Percentiles rank a stretch among this genome's conserved stretches.
These are phyloP conservation scores for Nakaseomyces delphensis DNA, from an alignment of 1,139 yeast genomes.

Conservation along the genomic window DNA sequence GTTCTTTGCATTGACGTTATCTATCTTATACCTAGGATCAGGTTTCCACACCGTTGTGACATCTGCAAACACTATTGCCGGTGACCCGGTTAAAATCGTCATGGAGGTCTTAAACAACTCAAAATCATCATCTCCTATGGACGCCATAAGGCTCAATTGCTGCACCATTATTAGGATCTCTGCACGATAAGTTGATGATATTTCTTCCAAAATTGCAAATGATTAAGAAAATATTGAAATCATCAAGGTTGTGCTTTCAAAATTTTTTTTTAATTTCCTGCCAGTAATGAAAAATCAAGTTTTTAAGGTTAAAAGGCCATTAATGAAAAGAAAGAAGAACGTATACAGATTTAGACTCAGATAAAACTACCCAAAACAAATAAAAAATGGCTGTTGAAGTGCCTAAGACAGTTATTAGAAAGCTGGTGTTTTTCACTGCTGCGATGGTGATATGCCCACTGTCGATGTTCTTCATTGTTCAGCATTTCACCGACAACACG, in stretches of 20 bases:
- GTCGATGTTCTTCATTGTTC: constrained; percentile 58
- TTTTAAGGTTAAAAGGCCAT: no score
- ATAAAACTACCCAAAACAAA: no score
- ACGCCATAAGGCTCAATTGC: constrained; percentile 32
- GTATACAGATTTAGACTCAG: no score
- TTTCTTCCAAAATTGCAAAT: background rate
- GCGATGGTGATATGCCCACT: constrained; percentile 83
- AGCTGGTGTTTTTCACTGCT: constrained; percentile 76
- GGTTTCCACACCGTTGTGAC: constrained; percentile 31
- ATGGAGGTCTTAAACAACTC: constrained; percentile 31
- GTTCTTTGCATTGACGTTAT: constrained; percentile 24
- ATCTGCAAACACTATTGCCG: constrained; percentile 28
- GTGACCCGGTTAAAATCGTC: constrained; percentile 32
- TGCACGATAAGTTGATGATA: no score
- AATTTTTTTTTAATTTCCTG: no score
- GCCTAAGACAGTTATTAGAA: constrained; percentile 44
- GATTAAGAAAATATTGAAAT: no score
- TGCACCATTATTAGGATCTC: constrained; percentile 36
- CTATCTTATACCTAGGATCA: constrained; percentile 24
- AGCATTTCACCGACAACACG: constrained; percentile 48
- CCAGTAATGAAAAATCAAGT: no score
- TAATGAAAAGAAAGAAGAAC: no score
- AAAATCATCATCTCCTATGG: constrained; percentile 28
- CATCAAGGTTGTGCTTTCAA: no score
- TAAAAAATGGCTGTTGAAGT: constrained; percentile 53